Evolutionary conservation across 768 basidiomycete genomes (phyloP), one percentile per base, ranked within the genome.

Genomic region (Austroboletus eburneus): DNA sequence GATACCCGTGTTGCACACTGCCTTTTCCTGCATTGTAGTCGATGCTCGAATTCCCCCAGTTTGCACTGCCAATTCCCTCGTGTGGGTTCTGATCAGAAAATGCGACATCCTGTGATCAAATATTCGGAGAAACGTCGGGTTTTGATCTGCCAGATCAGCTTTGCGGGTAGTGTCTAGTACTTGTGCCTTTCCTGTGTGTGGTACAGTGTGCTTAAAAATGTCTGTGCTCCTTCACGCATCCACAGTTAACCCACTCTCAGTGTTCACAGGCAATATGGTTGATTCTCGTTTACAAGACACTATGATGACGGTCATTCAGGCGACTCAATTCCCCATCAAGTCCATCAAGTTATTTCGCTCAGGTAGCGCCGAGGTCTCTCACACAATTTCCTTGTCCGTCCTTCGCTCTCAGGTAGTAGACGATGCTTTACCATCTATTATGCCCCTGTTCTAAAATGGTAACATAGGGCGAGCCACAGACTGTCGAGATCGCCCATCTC

Each of bases 321-420:
- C 48, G 4, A 43, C 39, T 37, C 33, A 49, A 22, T 60, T 46
- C 5, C 39, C 51, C 23, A 46, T 63, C 39, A 54, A 54, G 14
- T 46, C 50, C 6, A 50, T 61, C 29, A 60, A 55, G 18, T 4
- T 60, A 14, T 57, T 61, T 29, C 20, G 33, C 34, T 51, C 45
- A 4, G 27, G 44, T 18, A 27, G 39, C 14, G 55, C 48, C 42
- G 55, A 60, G 24, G 34, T 63, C 9, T 50, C 55, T 33, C 58
- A 57, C 20, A 43, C 23, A 3, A 51, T 63, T 18, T 48, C 59
- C 2, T 49, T 54, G 12, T 35, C 55, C n/a, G 49, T 49, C 36
- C 46, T 49, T 25, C 24, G 33, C n/a, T 43, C 44, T 14, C 46
- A 50, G 43, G 53, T 54, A 38, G 3, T n/a, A n/a, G n/a, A 37